Percentiles rank a stretch among this genome's conserved stretches.
phyloP scores from a whole-genome alignment of 257 asterid species.

The Jacaranda mimosifolia region DNA sequence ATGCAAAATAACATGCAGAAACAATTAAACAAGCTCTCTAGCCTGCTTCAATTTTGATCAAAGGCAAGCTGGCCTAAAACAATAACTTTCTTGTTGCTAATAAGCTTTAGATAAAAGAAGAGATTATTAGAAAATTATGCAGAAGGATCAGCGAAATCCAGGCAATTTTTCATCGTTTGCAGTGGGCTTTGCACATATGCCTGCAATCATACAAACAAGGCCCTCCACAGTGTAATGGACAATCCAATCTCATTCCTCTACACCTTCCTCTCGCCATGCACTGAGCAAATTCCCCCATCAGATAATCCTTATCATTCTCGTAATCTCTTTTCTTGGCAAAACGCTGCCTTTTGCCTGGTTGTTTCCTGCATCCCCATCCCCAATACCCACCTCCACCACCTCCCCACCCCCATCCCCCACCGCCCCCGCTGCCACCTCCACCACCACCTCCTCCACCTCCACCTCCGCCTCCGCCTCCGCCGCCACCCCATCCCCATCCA shows the following conservation, averaged over 20 bases:
- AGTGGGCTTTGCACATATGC: slow-evolving; percentile 42
- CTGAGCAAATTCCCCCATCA: slow-evolving; percentile 37
- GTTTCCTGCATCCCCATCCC: slow-evolving; percentile 34
- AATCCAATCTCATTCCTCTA: slow-evolving; percentile 42
- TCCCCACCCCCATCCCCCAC: slow-evolving; percentile 13
- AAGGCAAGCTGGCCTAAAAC: too few relatives aligned
- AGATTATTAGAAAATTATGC: too few relatives aligned
- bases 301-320: slow-evolving; percentile 26
- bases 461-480: too few relatives aligned
- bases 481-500: slow-evolving; percentile 35
- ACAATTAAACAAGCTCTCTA: too few relatives aligned
- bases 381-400: slow-evolving; percentile 30
- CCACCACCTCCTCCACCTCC: slow-evolving; percentile 33
- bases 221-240: slow-evolving; percentile 41
- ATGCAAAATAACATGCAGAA: too few relatives aligned
- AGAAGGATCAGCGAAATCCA: too few relatives aligned
- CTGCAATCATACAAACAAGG: slow-evolving; percentile 41
- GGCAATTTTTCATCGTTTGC: slow-evolving; percentile 8
- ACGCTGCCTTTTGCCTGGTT: slow-evolving; percentile 19
- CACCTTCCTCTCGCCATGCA: slow-evolving; percentile 42
- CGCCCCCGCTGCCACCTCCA: neutral
- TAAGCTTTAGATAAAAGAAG: too few relatives aligned
- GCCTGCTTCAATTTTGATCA: too few relatives aligned
- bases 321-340: too few relatives aligned
- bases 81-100: too few relatives aligned